phyloP scores from a whole-genome alignment of 192 early-diverging fungal species.

The Podila clonocystis region DNA sequence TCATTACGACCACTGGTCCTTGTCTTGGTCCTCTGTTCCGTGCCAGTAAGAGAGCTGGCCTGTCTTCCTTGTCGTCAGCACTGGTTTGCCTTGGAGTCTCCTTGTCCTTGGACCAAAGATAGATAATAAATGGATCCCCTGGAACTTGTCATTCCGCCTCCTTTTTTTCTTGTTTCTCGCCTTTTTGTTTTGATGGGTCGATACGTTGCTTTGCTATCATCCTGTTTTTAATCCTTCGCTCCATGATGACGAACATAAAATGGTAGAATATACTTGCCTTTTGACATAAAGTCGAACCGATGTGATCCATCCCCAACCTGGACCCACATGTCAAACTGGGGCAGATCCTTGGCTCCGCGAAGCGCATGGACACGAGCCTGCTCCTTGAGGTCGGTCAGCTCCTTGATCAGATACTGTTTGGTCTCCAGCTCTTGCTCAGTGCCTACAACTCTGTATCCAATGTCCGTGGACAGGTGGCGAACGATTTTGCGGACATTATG shows the following conservation, averaged over 20 bases:
- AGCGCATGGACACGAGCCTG: constrained; percentile 53
- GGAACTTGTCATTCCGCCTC: too few species aligned
- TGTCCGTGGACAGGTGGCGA: constrained; percentile 56
- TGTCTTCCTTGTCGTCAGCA: neutral
- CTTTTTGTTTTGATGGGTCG: too few species aligned
- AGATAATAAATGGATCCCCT: neutral
- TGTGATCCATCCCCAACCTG: constrained; percentile 71
- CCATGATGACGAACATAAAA: too few species aligned
- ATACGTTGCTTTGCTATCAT: too few species aligned
- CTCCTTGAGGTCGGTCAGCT: constrained; percentile 36
- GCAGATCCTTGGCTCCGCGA: constrained; percentile 37
- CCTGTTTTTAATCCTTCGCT: too few species aligned
- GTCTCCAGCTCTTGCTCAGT: constrained; percentile 53
- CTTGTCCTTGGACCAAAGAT: neutral
- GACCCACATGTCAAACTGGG: constrained; percentile 67
- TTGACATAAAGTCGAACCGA: constrained; percentile 77
- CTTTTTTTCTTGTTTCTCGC: too few species aligned
- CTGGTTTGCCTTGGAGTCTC: neutral
- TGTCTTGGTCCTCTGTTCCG: neutral
- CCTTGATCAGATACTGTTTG: constrained; percentile 18
- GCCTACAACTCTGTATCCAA: constrained; percentile 69
- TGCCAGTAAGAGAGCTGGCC: too few species aligned
- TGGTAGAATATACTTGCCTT: constrained; percentile 52
- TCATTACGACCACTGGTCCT: neutral
- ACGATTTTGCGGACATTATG: constrained; percentile 60